A percentile compares a stretch with the other conserved stretches of the same genome.
Evolutionary conservation across 352 stramenopile species (phyloP).

Genomic region (Pythium periplocum): DNA sequence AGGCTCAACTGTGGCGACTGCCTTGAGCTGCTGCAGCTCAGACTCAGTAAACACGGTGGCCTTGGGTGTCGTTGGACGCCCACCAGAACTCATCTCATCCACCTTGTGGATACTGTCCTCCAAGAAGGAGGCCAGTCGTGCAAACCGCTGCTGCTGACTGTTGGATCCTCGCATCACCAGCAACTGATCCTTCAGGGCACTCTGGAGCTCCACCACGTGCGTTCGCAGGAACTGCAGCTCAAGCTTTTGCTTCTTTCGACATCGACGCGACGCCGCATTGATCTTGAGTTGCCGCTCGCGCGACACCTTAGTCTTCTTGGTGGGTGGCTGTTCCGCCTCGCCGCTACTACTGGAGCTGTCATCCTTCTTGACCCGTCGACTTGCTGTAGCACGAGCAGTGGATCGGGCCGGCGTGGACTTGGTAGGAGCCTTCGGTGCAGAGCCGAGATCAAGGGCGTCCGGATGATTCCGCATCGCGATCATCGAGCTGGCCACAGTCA

Average conservation of each 20-base stretch:
- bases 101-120: slow-evolving; percentile 68
- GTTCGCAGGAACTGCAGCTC: slow-evolving; percentile 82
- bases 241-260: slow-evolving; percentile 84
- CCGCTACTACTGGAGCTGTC: slow-evolving; percentile 5
- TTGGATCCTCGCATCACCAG: slow-evolving; percentile 32
- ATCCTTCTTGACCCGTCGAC: slow-evolving; percentile 19
- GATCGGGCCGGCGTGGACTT: slow-evolving; percentile 1
- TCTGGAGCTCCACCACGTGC: slow-evolving; percentile 78
- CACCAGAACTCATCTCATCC: slow-evolving; percentile 73
- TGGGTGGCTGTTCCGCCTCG: slow-evolving; percentile 19
- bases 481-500: slow-evolving; percentile 60
- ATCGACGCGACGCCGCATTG: slow-evolving; percentile 75
- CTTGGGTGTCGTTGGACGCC: slow-evolving; percentile 22
- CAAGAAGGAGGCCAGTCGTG: slow-evolving; percentile 50
- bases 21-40: slow-evolving; percentile 20
- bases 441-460: not conserved
- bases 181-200: slow-evolving; percentile 61
- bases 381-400: not conserved
- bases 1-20: not conserved
- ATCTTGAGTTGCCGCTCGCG: slow-evolving; percentile 85
- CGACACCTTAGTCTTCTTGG: slow-evolving; percentile 82
- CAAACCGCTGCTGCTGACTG: slow-evolving; percentile 37
- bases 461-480: slow-evolving; percentile 48
- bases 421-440: not conserved
- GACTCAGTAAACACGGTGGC: slow-evolving; percentile 15